A percentile compares a stretch with the other conserved stretches of the same genome.
Evolutionary conservation across 768 basidiomycete species (phyloP).

Genomic region (Hortiboletus campestris): DNA sequence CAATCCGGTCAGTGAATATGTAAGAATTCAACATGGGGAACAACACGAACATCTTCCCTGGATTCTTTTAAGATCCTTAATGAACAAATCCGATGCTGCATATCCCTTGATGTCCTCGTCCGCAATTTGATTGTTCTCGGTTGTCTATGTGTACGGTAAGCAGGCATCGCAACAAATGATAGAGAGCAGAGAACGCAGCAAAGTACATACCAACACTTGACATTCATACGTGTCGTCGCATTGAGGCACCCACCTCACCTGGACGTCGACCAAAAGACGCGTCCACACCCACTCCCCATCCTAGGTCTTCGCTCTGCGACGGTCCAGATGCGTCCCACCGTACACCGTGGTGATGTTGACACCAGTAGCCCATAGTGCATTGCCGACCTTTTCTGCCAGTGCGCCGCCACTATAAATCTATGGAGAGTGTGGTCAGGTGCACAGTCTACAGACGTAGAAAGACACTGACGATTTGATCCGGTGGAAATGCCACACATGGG

Average conservation of each 20-base stretch:
- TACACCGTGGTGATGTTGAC: neutral
- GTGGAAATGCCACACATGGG: too few relatives aligned
- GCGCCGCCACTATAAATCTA: neutral
- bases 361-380: neutral
- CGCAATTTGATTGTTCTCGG: neutral
- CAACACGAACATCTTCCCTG: constrained; percentile 35
- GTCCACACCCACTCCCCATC: neutral
- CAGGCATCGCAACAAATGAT: neutral
- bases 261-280: neutral
- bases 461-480: neutral
- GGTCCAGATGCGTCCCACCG: neutral
- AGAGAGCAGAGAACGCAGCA: neutral
- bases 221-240: neutral
- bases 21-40: neutral
- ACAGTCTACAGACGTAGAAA: neutral
- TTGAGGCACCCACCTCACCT: neutral
- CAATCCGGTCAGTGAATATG: neutral
- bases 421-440: neutral
- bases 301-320: neutral
- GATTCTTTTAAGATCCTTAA: constrained; percentile 42
- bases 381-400: neutral
- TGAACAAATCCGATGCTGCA: constrained; percentile 43
- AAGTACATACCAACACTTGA: neutral
- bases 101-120: constrained; percentile 39
- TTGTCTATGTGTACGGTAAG: neutral